Percentiles rank a stretch among this genome's conserved stretches.
Conservation (phyloP, 1,284 basidiomycete genomes). For the Sphaerobolus stellatus region DNA sequence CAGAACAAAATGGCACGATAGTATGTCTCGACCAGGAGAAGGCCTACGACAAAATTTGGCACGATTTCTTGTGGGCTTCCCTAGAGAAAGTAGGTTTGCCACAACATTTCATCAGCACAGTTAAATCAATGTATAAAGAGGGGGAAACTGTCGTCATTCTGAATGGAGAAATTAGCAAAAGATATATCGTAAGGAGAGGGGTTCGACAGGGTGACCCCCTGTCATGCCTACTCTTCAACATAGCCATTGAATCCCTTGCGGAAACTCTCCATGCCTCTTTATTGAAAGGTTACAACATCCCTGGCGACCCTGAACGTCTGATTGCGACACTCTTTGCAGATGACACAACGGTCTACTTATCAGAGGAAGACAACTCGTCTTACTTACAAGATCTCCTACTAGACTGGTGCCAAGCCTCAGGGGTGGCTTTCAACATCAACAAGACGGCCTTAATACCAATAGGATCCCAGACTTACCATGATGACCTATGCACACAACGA, state of each 20-base stretch:
- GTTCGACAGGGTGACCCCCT: slow-evolving; percentile 5
- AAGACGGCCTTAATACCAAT: slow-evolving; percentile 38
- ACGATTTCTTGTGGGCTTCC: neutral
- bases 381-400: slow-evolving; percentile 23
- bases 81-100: neutral
- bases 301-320: slow-evolving; percentile 27
- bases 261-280: slow-evolving; percentile 18
- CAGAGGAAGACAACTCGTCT: slow-evolving; percentile 18
- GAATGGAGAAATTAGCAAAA: neutral
- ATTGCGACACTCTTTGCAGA: slow-evolving; percentile 19
- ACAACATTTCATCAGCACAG: neutral
- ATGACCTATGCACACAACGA: too few relatives aligned
- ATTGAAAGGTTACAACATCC: slow-evolving; percentile 17
- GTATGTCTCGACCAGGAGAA: neutral
- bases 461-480: slow-evolving; percentile 19
- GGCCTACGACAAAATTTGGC: neutral
- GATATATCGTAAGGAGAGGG: neutral
- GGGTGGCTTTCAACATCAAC: slow-evolving; percentile 33
- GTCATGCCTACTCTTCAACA: slow-evolving; percentile 30
- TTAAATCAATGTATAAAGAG: neutral
- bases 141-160: neutral
- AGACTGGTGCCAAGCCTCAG: slow-evolving; percentile 33
- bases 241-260: slow-evolving; percentile 28
- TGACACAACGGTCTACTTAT: slow-evolving; percentile 29
- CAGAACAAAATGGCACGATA: neutral